Evolutionary conservation across 2,329 filamentous ascomycete species (phyloP).

Genomic region (Verticillium zaregamsianum): DNA sequence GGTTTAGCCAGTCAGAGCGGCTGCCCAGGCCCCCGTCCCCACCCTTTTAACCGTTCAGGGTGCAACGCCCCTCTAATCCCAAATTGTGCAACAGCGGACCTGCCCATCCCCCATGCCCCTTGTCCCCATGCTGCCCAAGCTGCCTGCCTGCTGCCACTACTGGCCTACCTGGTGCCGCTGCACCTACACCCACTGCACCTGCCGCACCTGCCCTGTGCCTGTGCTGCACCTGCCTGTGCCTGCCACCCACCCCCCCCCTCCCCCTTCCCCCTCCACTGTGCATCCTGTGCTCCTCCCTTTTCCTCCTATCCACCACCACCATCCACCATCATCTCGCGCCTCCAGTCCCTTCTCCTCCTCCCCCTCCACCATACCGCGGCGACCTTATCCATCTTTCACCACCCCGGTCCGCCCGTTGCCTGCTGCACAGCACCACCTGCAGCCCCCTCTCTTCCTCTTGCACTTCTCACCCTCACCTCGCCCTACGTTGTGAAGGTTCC

Average conservation of each 20-base stretch:
- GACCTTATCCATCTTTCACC: neutral
- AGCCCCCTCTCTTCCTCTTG: neutral
- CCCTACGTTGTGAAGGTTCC: neutral
- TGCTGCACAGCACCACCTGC: neutral
- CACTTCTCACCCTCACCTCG: neutral
- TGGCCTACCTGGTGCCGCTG: neutral
- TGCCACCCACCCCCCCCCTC: neutral
- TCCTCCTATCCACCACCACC: conserved; percentile 5
- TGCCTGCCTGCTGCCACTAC: neutral
- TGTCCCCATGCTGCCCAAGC: neutral
- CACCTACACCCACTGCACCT: neutral
- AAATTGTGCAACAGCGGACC: neutral
- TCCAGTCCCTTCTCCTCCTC: neutral
- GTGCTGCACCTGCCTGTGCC: neutral
- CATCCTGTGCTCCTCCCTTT: conserved; percentile 5
- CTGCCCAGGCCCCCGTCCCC: neutral
- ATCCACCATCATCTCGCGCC: conserved; percentile 2
- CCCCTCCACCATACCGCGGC: neutral
- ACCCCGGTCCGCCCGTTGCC: neutral
- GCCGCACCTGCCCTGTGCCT: neutral
- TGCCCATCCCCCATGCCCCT: neutral
- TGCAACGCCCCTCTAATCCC: neutral
- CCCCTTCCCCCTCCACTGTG: neutral
- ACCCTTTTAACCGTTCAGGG: neutral
- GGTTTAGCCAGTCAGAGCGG: neutral